Conservation (phyloP, 192 early-diverging fungal genomes). For the Funneliformis mosseae region DNA sequence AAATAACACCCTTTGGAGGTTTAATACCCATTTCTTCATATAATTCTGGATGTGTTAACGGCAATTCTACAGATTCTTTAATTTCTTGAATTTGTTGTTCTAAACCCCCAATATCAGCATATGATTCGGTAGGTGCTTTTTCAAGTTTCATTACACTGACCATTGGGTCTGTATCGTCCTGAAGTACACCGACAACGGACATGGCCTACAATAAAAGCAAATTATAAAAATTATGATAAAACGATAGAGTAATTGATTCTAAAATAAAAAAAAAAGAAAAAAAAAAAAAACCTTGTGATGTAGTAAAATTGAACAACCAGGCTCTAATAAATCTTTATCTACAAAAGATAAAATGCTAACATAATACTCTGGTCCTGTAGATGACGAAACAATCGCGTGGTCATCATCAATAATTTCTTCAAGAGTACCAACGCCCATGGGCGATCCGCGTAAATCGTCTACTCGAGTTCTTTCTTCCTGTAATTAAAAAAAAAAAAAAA, state of each 20-base stretch:
- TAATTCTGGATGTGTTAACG: conserved; percentile 94
- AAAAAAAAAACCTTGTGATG: conserved; percentile 76
- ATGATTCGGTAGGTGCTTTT: conserved; percentile 98
- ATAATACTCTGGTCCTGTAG: conserved; percentile 94
- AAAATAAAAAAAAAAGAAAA: conserved; percentile 1
- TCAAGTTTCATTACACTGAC: conserved; percentile 99
- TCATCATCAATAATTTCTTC: conserved; percentile 99
- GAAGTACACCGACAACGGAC: conserved; percentile 93
- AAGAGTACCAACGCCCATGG: conserved; percentile 94
- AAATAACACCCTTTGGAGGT: conserved; percentile 95
- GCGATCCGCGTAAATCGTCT: conserved; percentile 94
- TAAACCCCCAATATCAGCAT: conserved; percentile 96
- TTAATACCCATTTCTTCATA: conserved; percentile 99
- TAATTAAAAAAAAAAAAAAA: background rate
- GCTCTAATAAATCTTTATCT: conserved; percentile 98
- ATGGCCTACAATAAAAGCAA: conserved; percentile 57
- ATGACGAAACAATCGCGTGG: conserved; percentile 95
- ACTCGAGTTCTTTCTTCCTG: conserved; percentile 93
- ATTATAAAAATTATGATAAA: background rate
- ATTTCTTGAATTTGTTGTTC: conserved; percentile 98
- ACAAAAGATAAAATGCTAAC: conserved; percentile 98
- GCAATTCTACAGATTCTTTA: conserved; percentile 96
- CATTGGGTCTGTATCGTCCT: conserved; percentile 96
- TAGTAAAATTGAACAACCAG: conserved; percentile 92
- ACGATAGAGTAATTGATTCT: background rate